Evolutionary conservation across 176 grass and related monocot genomes (phyloP).

Genomic region (Musa schizocarpa): DNA sequence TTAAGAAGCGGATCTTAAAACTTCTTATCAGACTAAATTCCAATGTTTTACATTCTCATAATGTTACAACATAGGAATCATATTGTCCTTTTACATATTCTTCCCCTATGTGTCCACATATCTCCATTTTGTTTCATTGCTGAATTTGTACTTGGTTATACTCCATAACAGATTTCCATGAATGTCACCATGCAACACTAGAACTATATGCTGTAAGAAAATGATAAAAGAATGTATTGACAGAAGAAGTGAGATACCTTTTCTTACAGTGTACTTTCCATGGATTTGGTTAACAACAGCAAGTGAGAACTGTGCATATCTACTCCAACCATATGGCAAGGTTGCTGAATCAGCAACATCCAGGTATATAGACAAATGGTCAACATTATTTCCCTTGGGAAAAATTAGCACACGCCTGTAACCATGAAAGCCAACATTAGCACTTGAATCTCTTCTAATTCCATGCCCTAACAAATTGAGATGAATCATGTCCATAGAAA

Average conservation of each 20-base stretch:
- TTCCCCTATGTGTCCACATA: not conserved
- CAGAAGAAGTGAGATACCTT: slow-evolving; percentile 47
- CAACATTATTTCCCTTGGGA: slow-evolving; percentile 96
- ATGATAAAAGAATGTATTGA: slow-evolving; percentile 8
- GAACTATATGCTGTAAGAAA: not conserved
- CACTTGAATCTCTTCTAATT: not conserved
- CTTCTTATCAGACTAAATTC: no score
- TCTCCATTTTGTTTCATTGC: not conserved
- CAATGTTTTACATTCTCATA: not conserved
- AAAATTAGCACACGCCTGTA: slow-evolving; percentile 92
- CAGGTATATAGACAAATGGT: slow-evolving; percentile 92
- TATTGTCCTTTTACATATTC: not conserved
- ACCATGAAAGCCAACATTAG: slow-evolving; percentile 11
- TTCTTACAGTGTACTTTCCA: slow-evolving; percentile 86
- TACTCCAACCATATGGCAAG: slow-evolving; percentile 92
- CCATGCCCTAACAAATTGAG: not conserved
- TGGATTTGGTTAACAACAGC: slow-evolving; percentile 82
- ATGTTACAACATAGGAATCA: not conserved
- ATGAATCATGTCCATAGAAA: not conserved
- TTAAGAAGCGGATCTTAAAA: no score
- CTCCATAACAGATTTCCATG: not conserved
- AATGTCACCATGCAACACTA: not conserved
- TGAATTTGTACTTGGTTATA: not conserved
- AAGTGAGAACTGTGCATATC: slow-evolving; percentile 96
- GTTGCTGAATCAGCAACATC: slow-evolving; percentile 86